Conservation (phyloP, 139 green algal species). For the Chlorella sp. region DNA sequence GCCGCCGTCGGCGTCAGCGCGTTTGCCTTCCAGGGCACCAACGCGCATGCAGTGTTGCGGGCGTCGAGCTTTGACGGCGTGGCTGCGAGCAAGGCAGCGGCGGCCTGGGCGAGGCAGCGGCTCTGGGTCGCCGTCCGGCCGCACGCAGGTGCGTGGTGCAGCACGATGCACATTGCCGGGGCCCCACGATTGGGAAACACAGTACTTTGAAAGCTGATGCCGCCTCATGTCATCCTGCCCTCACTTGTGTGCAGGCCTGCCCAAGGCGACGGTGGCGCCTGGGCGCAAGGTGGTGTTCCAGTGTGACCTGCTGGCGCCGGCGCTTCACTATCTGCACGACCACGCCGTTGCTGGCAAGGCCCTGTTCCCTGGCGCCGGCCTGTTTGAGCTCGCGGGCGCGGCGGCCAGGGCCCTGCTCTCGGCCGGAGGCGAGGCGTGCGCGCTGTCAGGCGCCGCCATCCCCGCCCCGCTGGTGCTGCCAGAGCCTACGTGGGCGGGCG, state of each 20-base stretch:
- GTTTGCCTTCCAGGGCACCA: conserved; percentile 52
- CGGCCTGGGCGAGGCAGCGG: conserved; percentile 10
- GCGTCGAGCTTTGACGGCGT: not conserved
- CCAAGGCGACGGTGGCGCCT: not conserved
- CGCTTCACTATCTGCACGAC: conserved; percentile 63
- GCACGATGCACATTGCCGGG: not conserved
- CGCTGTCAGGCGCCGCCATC: conserved; percentile 9
- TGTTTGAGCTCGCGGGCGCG: conserved; percentile 65
- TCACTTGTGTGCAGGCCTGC: conserved; percentile 1
- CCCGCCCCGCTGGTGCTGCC: conserved; percentile 27
- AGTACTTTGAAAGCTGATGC: not conserved
- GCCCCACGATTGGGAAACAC: too few relatives aligned
- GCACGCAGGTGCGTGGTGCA: conserved; percentile 10
- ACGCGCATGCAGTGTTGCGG: conserved; percentile 37
- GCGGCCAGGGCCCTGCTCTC: conserved; percentile 13
- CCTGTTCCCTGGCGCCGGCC: conserved; percentile 67
- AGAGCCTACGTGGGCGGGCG: too few relatives aligned
- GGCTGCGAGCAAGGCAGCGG: not conserved
- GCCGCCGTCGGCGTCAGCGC: conserved; percentile 25
- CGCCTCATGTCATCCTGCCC: not conserved
- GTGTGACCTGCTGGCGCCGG: conserved; percentile 18
- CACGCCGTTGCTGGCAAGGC: conserved; percentile 61
- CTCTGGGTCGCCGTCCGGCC: conserved; percentile 28
- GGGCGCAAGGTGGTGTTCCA: conserved; percentile 18
- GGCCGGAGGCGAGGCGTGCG: not conserved